Evolutionary conservation across 345 rosid genomes (phyloP), one percentile per base, ranked within the genome.

Genomic region (Rubroshorea leprosula): DNA sequence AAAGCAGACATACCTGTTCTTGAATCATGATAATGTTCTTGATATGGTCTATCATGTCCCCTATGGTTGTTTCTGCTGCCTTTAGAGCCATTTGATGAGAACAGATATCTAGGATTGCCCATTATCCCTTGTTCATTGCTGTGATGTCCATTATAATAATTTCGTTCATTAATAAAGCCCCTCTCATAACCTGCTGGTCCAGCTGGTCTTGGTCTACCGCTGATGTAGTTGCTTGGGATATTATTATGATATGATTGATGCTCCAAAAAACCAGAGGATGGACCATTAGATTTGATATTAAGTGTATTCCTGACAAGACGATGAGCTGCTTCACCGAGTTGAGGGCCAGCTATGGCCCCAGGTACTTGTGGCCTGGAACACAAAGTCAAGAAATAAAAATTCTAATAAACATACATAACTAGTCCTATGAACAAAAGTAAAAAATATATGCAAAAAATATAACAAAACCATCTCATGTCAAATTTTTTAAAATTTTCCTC

Each of bases 221-320:
- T 60, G 26, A 62, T 61, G 55, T 75, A 66, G 69, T 80, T 68
- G 53, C 77, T 79, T 1, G 72, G 74, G 27, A 58, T 45, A 63
- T 80, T 45, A 63, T 80, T 83, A 4, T 68, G 76, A 64, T 62
- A 46, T 18, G 70, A 50, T 1, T 66, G 77, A 38, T 35, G 89
- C 62, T 80, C 97, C 26, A 67, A 48, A 44, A 61, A 43, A 55
- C 80, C 80, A 54, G 74, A 67, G 21, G 81, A 68, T 9, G 86
- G 74, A 35, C 87, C 79, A 69, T 73, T 77, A 18, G 82, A 35
- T 77, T 78, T 87, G 58, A 85, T 70, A 71, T 87, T 94, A 54
- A 94, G 97, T 1, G 93, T 79, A 71, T 78, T 94, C 80, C 76
- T 94, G 66, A 94, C 85, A 51, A 94, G 96, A 59, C 99, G 97